Percentiles rank a stretch among this genome's conserved stretches.
These are phyloP conservation scores for Cajanus cajan DNA, from an alignment of 306 rosid genomes.

Conservation along the genomic window DNA sequence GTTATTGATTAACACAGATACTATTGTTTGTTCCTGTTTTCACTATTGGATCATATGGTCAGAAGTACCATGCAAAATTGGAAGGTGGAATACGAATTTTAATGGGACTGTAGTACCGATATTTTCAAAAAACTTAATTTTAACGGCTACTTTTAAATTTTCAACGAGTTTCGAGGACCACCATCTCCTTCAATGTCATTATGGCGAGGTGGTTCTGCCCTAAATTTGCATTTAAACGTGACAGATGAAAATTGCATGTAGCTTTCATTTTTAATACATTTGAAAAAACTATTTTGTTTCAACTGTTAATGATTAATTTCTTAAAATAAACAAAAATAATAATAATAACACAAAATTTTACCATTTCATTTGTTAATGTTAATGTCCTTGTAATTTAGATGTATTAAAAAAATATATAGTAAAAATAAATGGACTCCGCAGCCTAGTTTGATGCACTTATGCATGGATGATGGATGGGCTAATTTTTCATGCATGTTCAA, in stretches of 20 bases:
- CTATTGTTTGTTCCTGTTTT: not conserved
- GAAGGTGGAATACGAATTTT: not conserved
- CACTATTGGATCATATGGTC: not conserved
- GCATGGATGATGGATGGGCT: too few relatives aligned
- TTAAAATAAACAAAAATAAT: not conserved
- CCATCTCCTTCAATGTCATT: not conserved
- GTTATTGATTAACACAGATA: too few relatives aligned
- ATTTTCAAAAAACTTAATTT: not conserved
- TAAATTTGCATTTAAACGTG: not conserved
- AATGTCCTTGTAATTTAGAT: too few relatives aligned
- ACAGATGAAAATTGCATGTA: not conserved
- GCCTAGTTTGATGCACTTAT: too few relatives aligned
- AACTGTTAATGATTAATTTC: not conserved
- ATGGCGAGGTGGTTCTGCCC: not conserved
- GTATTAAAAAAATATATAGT: not conserved
- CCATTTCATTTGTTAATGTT: not conserved
- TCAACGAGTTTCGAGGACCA: not conserved
- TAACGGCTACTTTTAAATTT: not conserved
- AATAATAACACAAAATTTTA: not conserved
- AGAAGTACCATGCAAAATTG: not conserved
- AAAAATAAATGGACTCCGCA: not conserved
- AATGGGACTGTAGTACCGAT: not conserved
- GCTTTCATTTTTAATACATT: not conserved
- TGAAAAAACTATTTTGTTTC: not conserved
- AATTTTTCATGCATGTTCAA: too few relatives aligned